These are phyloP conservation scores for Gliomastix tumulicola DNA, from an alignment of 2,329 filamentous ascomycete species.

Conservation along the genomic window DNA sequence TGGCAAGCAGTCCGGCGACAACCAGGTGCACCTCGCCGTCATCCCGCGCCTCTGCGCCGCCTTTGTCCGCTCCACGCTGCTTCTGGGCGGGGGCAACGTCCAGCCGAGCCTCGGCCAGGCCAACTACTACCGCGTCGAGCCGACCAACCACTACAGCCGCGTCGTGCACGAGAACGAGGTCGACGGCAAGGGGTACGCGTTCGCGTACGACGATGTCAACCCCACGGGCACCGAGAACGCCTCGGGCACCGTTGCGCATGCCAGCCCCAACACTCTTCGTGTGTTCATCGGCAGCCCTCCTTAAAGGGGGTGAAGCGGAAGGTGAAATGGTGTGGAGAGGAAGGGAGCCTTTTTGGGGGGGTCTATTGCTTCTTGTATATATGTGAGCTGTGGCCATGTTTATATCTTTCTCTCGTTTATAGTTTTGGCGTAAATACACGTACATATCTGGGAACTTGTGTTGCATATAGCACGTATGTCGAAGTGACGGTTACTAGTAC, in stretches of 20 bases:
- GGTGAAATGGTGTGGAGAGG: no score
- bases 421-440: no score
- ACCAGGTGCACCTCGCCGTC: conserved; percentile 49
- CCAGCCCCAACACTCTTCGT: conserved; percentile 13
- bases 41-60: conserved; percentile 69
- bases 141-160: conserved; percentile 62
- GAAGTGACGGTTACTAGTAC: no score
- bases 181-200: conserved; percentile 59
- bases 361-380: no score
- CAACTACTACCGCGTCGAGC: conserved; percentile 43
- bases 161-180: conserved; percentile 55
- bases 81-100: conserved; percentile 27
- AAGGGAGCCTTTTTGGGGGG: no score
- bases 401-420: no score
- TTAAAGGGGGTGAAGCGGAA: no score
- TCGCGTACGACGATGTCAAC: conserved; percentile 65
- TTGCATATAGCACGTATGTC: no score
- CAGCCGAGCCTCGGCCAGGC: conserved; percentile 45
- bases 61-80: conserved; percentile 66
- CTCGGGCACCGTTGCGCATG: conserved; percentile 20
- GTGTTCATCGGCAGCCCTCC: conserved; percentile 17
- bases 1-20: conserved; percentile 29
- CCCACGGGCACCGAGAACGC: conserved; percentile 47
- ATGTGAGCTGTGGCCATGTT: no score
- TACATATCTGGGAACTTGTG: no score